Conservation (phyloP, 768 basidiomycete species). For the Tricholomella constricta region DNA sequence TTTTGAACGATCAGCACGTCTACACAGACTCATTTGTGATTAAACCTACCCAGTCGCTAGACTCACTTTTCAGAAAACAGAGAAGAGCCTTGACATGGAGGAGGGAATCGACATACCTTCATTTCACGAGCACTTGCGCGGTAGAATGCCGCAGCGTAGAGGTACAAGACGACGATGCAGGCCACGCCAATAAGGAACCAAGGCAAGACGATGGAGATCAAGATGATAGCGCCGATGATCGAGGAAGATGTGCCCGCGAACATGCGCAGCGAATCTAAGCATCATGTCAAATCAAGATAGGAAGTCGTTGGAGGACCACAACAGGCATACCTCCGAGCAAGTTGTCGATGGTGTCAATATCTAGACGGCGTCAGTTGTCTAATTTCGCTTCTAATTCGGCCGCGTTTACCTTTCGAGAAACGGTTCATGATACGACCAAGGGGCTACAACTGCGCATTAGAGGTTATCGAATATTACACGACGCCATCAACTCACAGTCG, state of each 20-base stretch:
- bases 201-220: constrained; percentile 76
- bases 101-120: constrained; percentile 48
- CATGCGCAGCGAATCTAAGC: constrained; percentile 71
- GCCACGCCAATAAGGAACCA: constrained; percentile 83
- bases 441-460: constrained; percentile 43
- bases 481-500: constrained; percentile 49
- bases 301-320: background rate
- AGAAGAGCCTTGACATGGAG: background rate
- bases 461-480: background rate
- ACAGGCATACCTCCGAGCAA: constrained; percentile 50
- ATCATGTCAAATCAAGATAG: background rate
- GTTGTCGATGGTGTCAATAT: constrained; percentile 84
- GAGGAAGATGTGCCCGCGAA: constrained; percentile 60
- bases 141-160: constrained; percentile 79
- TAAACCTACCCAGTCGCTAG: constrained; percentile 53
- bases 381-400: background rate
- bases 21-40: background rate
- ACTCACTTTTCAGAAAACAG: constrained; percentile 7
- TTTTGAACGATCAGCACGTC: background rate
- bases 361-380: constrained; percentile 31
- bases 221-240: constrained; percentile 75
- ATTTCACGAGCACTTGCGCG: constrained; percentile 84
- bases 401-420: constrained; percentile 69
- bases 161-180: constrained; percentile 60
- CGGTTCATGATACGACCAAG: constrained; percentile 89